Percentiles rank a stretch among this genome's conserved stretches.
These are phyloP conservation scores for Candida broadrunensis DNA, from an alignment of 805 yeast genomes.

Conservation along the genomic window DNA sequence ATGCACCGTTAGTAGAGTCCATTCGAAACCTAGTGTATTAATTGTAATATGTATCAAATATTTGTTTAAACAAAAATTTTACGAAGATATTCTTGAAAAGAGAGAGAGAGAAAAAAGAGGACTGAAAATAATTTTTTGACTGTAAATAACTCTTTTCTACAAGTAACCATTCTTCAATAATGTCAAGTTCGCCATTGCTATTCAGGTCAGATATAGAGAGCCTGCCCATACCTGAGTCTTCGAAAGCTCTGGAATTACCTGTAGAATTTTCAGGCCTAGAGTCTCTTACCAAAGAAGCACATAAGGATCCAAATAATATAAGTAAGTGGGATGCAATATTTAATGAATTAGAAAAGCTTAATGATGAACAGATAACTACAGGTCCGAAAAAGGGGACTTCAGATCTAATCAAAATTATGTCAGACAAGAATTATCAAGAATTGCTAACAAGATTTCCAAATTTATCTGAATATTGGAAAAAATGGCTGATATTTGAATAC, in stretches of 20 bases:
- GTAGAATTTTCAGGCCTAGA: not conserved
- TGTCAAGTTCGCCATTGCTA: not conserved
- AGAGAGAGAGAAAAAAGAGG: too few relatives aligned
- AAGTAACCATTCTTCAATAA: not conserved
- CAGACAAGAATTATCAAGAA: slow-evolving; percentile 16
- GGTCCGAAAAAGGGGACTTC: slow-evolving; percentile 7
- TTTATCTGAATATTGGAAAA: slow-evolving; percentile 62
- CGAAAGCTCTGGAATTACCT: not conserved
- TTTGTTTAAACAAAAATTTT: too few relatives aligned
- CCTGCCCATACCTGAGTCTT: not conserved
- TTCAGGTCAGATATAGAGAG: not conserved
- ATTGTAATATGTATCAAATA: too few relatives aligned
- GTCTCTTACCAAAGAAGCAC: slow-evolving; percentile 3
- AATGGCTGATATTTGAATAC: slow-evolving; percentile 52
- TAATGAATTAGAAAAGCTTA: slow-evolving; percentile 18
- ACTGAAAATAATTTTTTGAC: too few relatives aligned
- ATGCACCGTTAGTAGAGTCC: too few relatives aligned
- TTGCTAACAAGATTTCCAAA: slow-evolving; percentile 57
- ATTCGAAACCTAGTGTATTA: too few relatives aligned
- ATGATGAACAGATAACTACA: slow-evolving; percentile 11
- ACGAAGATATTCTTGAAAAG: too few relatives aligned
- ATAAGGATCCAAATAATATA: slow-evolving; percentile 27
- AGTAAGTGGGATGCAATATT: slow-evolving; percentile 40
- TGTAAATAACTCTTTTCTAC: too few relatives aligned
- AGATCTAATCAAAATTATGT: slow-evolving; percentile 15